A percentile compares a stretch with the other conserved stretches of the same genome.
Conservation (phyloP, 2,329 filamentous ascomycete species). For the Neophaeococcomyces aloes region DNA sequence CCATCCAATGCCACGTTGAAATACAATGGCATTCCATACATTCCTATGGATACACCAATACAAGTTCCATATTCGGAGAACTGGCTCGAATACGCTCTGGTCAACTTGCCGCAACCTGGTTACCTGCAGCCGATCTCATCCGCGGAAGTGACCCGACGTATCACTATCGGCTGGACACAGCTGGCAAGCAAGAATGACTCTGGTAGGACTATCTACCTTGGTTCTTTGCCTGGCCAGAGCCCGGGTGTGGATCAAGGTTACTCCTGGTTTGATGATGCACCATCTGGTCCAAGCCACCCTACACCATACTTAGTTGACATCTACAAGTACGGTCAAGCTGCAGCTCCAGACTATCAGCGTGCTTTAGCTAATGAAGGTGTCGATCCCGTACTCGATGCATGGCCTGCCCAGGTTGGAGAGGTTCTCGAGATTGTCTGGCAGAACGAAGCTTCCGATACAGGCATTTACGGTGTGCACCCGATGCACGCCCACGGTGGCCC, state of each 20-base stretch:
- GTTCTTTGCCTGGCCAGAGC: constrained; percentile 3
- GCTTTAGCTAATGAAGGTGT: constrained; percentile 33
- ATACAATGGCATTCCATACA: constrained; percentile 5
- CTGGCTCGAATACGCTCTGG: constrained; percentile 23
- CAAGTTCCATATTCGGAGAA: constrained; percentile 4
- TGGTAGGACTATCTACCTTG: constrained; percentile 7
- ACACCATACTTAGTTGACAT: constrained; percentile 39
- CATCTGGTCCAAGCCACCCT: constrained; percentile 14
- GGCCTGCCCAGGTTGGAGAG: constrained; percentile 31
- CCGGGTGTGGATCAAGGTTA: constrained; percentile 3
- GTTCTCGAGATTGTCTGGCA: constrained; percentile 37
- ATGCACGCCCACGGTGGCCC: constrained; percentile 39
- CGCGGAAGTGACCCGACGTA: constrained; percentile 40
- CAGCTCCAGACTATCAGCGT: constrained; percentile 30
- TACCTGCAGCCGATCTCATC: constrained; percentile 18
- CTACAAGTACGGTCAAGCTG: constrained; percentile 29
- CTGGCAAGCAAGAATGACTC: constrained; percentile 31
- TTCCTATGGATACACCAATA: constrained; percentile 4
- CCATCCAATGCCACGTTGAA: constrained; percentile 8
- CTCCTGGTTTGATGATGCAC: constrained; percentile 14
- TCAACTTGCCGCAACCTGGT: constrained; percentile 12
- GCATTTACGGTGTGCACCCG: constrained; percentile 31
- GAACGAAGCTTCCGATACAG: constrained; percentile 27
- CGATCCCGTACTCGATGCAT: constrained; percentile 27
- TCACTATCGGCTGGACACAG: constrained; percentile 34